These are phyloP conservation scores for Cyanodermella asteris DNA, from an alignment of 2,329 filamentous ascomycete species.

Conservation along the genomic window DNA sequence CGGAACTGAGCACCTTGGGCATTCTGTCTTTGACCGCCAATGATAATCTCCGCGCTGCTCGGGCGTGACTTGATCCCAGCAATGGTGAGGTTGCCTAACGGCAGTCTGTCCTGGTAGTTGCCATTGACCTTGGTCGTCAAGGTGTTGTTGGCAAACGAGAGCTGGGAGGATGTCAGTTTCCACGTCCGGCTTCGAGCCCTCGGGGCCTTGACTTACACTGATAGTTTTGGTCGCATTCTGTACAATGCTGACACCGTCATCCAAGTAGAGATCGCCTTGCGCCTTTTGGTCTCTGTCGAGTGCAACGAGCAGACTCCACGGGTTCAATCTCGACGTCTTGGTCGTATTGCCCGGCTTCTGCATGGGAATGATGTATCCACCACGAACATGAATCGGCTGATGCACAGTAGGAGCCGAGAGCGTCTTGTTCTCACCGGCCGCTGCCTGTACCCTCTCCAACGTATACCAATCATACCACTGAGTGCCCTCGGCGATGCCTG, in stretches of 20 bases:
- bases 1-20: no score
- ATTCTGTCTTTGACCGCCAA: no score
- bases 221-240: conserved; percentile 33
- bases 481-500: conserved; percentile 35
- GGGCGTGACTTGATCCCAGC: no score
- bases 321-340: conserved; percentile 34
- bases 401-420: conserved; percentile 40
- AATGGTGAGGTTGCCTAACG: no score
- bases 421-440: conserved; percentile 37
- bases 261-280: conserved; percentile 44
- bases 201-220: no score
- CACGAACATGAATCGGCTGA: conserved; percentile 50
- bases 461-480: conserved; percentile 68
- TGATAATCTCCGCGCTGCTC: no score
- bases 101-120: no score
- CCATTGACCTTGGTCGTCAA: no score
- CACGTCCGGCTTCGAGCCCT: no score
- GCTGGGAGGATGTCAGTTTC: no score
- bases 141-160: no score
- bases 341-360: conserved; percentile 51
- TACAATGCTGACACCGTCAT: conserved; percentile 48
- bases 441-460: conserved; percentile 30
- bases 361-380: conserved; percentile 43
- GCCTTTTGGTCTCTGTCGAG: conserved; percentile 34
- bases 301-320: conserved; percentile 46